phyloP scores from a whole-genome alignment of 345 rosid genomes.

The Streptanthus diversifolius region DNA sequence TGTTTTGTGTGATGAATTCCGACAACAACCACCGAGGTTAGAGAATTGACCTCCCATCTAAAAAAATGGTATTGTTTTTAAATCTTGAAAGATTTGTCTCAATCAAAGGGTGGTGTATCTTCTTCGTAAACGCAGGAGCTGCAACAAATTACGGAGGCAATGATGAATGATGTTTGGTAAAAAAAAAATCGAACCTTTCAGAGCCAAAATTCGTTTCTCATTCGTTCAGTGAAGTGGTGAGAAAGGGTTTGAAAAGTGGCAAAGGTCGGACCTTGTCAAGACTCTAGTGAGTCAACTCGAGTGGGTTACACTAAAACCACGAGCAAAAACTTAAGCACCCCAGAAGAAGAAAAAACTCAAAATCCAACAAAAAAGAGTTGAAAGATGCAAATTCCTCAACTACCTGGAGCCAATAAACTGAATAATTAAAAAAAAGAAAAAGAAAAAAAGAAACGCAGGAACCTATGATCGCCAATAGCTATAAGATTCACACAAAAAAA shows the following conservation, averaged over 20 bases:
- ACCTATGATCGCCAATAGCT: background rate
- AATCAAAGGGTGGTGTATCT: background rate
- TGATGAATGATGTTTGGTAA: background rate
- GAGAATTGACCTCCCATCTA: conserved; percentile 67
- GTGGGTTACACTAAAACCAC: background rate
- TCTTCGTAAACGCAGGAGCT: conserved; percentile 17
- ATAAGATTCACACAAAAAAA: background rate
- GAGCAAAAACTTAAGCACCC: background rate
- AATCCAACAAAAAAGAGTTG: background rate
- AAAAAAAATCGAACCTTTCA: conserved; percentile 10
- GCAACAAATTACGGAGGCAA: conserved; percentile 10
- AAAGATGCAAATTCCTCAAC: background rate
- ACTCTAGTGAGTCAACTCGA: conserved; percentile 30
- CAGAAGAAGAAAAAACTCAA: background rate
- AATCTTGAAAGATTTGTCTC: background rate
- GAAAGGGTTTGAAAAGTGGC: conserved; percentile 4
- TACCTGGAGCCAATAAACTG: conserved; percentile 32
- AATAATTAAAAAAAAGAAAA: background rate
- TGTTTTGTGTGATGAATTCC: conserved; percentile 59
- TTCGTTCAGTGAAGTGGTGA: background rate
- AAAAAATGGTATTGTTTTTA: background rate
- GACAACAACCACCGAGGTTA: conserved; percentile 50
- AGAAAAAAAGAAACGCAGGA: background rate
- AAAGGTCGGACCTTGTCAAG: conserved; percentile 30
- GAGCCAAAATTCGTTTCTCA: background rate